phyloP scores from a whole-genome alignment of 768 basidiomycete species.

The Rhizopogon roseolus region DNA sequence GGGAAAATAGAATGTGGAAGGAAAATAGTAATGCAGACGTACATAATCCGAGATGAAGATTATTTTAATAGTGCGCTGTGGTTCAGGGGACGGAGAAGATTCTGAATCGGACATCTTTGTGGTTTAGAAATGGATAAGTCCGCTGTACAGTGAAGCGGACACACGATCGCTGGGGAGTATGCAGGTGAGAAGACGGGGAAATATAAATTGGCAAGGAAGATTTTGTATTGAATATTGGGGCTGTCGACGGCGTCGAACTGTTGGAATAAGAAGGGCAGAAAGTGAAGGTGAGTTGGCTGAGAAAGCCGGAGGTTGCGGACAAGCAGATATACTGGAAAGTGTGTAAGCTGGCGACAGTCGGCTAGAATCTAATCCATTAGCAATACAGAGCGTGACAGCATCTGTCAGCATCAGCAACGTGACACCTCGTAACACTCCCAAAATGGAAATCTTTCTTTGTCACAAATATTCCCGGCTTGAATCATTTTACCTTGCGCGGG shows the following conservation, averaged over 20 bases:
- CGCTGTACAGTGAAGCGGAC: background rate
- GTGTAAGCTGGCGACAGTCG: conserved; percentile 9
- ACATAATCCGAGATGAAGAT: conserved; percentile 32
- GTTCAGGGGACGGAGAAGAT: conserved; percentile 7
- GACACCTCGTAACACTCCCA: conserved; percentile 7
- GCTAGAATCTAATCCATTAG: conserved; percentile 10
- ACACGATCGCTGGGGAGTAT: background rate
- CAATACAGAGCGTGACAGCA: conserved; percentile 12
- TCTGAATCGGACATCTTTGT: conserved; percentile 16
- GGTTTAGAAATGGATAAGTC: background rate
- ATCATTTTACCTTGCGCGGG: no score
- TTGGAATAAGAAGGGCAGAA: background rate
- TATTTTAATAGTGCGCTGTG: conserved; percentile 21
- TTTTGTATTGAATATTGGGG: background rate
- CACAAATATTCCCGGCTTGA: no score
- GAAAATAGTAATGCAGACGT: conserved; percentile 5
- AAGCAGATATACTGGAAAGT: conserved; percentile 4
- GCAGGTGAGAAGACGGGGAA: background rate
- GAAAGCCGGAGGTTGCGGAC: background rate
- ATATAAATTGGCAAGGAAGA: background rate
- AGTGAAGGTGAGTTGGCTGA: background rate
- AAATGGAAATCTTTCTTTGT: conserved; percentile 14
- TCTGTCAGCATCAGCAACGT: conserved; percentile 25
- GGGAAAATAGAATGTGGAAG: background rate
- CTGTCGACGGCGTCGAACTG: background rate